Conservation (phyloP, 768 basidiomycete genomes). For the Tubosaeta sp. region DNA sequence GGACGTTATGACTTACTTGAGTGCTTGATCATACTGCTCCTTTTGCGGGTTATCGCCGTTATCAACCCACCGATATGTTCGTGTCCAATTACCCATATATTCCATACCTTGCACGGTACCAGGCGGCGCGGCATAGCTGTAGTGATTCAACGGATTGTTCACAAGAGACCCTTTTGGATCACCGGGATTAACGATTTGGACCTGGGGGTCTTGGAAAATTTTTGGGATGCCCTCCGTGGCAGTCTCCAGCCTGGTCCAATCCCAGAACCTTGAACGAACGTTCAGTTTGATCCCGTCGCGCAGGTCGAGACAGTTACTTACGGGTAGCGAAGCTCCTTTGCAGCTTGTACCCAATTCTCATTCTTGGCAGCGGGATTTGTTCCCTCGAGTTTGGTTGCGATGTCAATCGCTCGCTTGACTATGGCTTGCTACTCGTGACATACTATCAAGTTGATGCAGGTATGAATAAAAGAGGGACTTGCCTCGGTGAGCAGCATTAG, state of each 20-base stretch:
- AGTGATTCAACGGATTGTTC: not conserved
- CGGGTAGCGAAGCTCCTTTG: conserved; percentile 15
- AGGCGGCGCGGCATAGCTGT: not conserved
- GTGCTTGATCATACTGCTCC: conserved; percentile 11
- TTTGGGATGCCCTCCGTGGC: not conserved
- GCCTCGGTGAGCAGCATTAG: conserved; percentile 14
- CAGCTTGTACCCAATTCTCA: conserved; percentile 11
- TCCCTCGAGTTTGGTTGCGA: conserved; percentile 5
- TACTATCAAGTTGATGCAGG: too few species aligned
- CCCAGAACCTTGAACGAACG: conserved; percentile 12
- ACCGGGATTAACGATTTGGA: not conserved
- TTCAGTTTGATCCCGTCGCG: not conserved
- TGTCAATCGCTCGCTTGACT: conserved; percentile 10
- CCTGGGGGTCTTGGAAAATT: not conserved
- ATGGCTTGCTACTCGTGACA: conserved; percentile 12
- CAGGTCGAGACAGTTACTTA: not conserved
- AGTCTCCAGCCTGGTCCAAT: not conserved
- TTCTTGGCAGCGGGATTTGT: not conserved
- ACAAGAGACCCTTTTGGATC: not conserved
- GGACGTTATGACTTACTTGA: conserved; percentile 3
- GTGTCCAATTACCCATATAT: not conserved
- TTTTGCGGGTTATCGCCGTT: not conserved
- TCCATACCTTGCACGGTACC: not conserved
- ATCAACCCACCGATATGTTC: conserved; percentile 16
- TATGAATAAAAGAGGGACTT: not conserved